Percentiles rank a stretch among this genome's conserved stretches.
These are phyloP conservation scores for Salix koriyanagi DNA, from an alignment of 345 rosid species.

Conservation along the genomic window DNA sequence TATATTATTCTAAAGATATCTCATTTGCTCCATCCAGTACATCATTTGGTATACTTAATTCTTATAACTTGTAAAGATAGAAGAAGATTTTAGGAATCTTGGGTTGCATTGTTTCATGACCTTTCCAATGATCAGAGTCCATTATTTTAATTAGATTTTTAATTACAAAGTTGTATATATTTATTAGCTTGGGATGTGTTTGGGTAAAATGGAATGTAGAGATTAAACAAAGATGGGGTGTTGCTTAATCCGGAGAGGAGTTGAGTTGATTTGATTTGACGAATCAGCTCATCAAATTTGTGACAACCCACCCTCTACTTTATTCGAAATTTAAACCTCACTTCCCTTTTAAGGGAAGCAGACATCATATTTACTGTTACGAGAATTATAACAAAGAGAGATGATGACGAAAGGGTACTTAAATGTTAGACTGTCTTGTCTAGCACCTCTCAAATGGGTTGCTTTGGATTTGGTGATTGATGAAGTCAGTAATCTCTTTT, in stretches of 20 bases:
- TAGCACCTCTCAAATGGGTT: slow-evolving; percentile 1
- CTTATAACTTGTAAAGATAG: background rate
- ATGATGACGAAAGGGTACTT: slow-evolving; percentile 9
- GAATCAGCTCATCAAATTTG: background rate
- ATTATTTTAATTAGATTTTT: slow-evolving; percentile 9
- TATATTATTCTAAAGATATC: slow-evolving; percentile 39
- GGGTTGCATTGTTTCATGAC: slow-evolving; percentile 7
- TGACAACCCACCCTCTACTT: background rate
- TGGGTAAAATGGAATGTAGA: background rate
- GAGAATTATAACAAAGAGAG: background rate
- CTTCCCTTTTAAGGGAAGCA: slow-evolving; percentile 39
- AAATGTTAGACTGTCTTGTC: slow-evolving; percentile 18
- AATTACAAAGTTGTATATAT: background rate
- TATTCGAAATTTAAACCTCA: slow-evolving; percentile 2
- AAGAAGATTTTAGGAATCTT: background rate
- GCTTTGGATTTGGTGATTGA: slow-evolving; percentile 26
- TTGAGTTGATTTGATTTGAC: background rate
- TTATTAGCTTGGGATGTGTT: background rate
- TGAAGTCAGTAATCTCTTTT: slow-evolving; percentile 37
- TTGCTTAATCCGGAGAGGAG: background rate
- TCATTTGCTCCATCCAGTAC: slow-evolving; percentile 4
- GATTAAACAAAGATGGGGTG: background rate
- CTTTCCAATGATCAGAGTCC: slow-evolving; percentile 23
- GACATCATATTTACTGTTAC: background rate
- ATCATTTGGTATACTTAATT: background rate